These are phyloP conservation scores for Boletus sp. DNA, from an alignment of 1,284 basidiomycete genomes.

Conservation along the genomic window DNA sequence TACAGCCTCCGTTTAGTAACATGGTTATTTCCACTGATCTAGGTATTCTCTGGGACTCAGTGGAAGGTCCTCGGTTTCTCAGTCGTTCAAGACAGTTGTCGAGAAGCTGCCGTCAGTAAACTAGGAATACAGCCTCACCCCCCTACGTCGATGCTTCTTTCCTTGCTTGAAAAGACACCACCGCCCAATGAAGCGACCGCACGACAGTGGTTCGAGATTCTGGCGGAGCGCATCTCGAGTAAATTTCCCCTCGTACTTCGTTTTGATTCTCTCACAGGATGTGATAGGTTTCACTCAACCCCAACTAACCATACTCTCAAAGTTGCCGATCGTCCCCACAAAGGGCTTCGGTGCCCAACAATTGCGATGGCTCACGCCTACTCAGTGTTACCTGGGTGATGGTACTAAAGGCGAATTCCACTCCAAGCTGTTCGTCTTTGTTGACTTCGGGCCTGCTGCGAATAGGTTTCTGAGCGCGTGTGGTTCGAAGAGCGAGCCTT, in stretches of 20 bases:
- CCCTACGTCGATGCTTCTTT: conserved; percentile 59
- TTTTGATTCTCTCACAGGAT: neutral
- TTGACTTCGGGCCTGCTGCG: conserved; percentile 83
- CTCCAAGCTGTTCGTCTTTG: conserved; percentile 79
- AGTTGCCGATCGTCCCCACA: conserved; percentile 54
- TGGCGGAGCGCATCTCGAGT: conserved; percentile 75
- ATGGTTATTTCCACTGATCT: conserved; percentile 28
- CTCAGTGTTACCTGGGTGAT: conserved; percentile 66
- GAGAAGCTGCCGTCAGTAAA: conserved; percentile 52
- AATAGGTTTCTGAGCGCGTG: conserved; percentile 85
- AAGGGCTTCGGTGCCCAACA: conserved; percentile 28
- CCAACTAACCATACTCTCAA: conserved; percentile 38
- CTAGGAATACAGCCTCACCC: conserved; percentile 79
- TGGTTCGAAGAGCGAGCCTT: conserved; percentile 88
- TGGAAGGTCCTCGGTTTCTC: conserved; percentile 79
- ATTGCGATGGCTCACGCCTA: conserved; percentile 48
- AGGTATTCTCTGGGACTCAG: conserved; percentile 73
- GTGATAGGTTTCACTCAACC: conserved; percentile 23
- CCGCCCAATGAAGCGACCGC: conserved; percentile 59
- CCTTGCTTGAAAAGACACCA: conserved; percentile 59
- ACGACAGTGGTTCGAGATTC: conserved; percentile 69
- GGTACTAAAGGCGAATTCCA: conserved; percentile 54
- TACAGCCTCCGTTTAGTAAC: neutral
- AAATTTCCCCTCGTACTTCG: conserved; percentile 9
- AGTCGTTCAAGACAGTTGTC: conserved; percentile 54